Evolutionary conservation across 1,284 basidiomycete species (phyloP), one percentile per base, ranked within the genome.

Genomic region (Tilletia caries): DNA sequence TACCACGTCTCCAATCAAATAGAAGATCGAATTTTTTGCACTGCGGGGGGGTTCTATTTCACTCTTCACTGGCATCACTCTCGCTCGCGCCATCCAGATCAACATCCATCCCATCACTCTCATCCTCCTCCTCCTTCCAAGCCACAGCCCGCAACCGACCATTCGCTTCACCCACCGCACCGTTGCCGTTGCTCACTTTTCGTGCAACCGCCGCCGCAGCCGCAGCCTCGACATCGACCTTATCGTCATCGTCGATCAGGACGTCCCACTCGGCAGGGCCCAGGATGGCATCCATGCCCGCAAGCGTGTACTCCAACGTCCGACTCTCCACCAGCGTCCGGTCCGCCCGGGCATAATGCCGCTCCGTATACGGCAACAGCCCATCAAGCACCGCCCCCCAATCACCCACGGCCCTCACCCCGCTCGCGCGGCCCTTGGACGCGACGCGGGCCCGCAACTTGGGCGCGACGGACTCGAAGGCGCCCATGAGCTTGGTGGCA

Each of bases 321-420:
- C 92, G 95, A 81, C 92, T 94, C 81, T 98, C 95, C 84, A 95
- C 91, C 52, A 95, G 87, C 70, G 95, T 85, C 76, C 90, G 88
- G 75, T 96, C 93, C 82, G 95, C 88, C 71, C 95, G 87, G 34
- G 89, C 85, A 62, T 95, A 88, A 84, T 98, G 95, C 62, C 95
- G 87, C 82, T 95, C 92, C 12, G 94, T 95, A 83, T 98, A 98
- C 10, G 95, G 93, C 68, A 97, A 87, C 68, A 97, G 85, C 1
- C 89, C 91, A 62, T 95, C 92, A 4, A 97, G 84, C 68, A 96
- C 83, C 70, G 94, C 92, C 0, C 68, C 72, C 23, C 83, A 65
- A 65, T 78, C 76, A 0, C 71, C 67, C 27, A 44, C 41, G 34
- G 34, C 60, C 46, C 68, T 34, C 71, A 68, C 67, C 71, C 34